Base-by-base conservation (phyloP, 2,329 filamentous ascomycete genomes). In the Fusarium beomiforme region DNA sequence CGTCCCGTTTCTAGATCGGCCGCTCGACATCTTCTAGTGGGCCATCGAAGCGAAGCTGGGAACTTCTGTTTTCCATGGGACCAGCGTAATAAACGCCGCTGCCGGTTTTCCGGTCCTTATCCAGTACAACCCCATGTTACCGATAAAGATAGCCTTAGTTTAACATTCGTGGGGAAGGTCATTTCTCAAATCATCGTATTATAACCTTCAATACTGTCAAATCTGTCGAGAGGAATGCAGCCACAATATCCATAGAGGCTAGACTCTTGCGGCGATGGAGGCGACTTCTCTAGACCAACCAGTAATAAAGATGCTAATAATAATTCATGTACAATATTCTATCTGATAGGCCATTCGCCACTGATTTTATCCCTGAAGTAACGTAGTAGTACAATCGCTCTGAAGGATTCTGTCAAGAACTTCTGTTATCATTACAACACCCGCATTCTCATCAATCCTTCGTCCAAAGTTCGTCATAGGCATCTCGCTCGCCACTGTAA, bases 401-500 rank as follows among this genome's bases (percentile, higher is more conserved):
- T 33, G 33, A 23, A 23, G 37, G 34, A 39, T 41, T 53, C 17
- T 8, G 16, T n/a, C 17, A 34, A 54, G 21, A 33, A 54, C n/a
- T 34, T 31, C 21, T 23, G 21, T 17, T 37, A 34, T 58, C 10
- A 46, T 19, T n/a, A 37, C 36, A 17, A 13, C 17, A 26, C 23
- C 47, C 31, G 23, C 47, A n/a, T 55, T 41, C 24, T 41, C 56
- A 17, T 31, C 53, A 46, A 33, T 17, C 26, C 29, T 41, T 36
- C 33, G 29, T 29, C 29, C 11, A 10, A 29, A 29, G 29, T 29
- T 29, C 29, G n/a, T 34, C 14, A 33, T 11, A 21, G 29, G 26
- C 29, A 6, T 36, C 16, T 65, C 17, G 56, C 12, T 43, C 29
- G 16, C 67, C 63, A 21, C 69, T 70, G 13, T 72, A 72, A 17